Base-by-base conservation (phyloP, 176 grass and related monocot species). In the Melocanna baccifera region DNA sequence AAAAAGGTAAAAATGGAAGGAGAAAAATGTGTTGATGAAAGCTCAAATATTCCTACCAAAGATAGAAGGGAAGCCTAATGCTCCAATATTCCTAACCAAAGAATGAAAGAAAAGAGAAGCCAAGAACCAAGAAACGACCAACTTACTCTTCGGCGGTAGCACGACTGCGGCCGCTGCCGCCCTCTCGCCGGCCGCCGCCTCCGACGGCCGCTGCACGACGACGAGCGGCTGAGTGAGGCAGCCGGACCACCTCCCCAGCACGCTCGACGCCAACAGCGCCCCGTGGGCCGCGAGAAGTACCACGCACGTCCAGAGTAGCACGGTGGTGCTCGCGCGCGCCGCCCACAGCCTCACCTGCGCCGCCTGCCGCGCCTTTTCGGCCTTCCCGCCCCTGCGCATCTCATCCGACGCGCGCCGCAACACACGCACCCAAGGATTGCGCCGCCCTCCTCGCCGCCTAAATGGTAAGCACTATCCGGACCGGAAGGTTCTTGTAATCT, bases 81-180 rank as follows among this genome's bases (percentile, higher is more conserved):
- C 78, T 42, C 41, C 61, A 56, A 81, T 62, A 82, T 77, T 81
- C 62, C 66, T 15, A 82, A 53, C n/a, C 19, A 46, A 80, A 26
- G 55, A 47, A 61, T 55, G 58, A 25, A 53, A 75, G 50, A 53
- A 47, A 36, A 39, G 50, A 25, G 25, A n/a, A 45, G 48, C 7
- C 61, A 72, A 25, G 4, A 71, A 69, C 12, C 12, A 84, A 53
- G 12, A 73, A 37, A 56, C 37, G 19, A 61, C 16, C 63, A 45
- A 89, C 89, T 89, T 67, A 98, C 96, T 95, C 89, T 93, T 98
- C 12, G 89, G 91, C 62, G 96, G 93, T 28, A 95, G 91, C 39
- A 78, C 57, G 41, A 82, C 66, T 2, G 80, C 77, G 29, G 41
- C 80, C 15, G 71, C 53, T 7, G 67, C 76, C 51, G 18, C 39